A percentile compares a stretch with the other conserved stretches of the same genome.
These are phyloP conservation scores for Pseudocercospora eumusae DNA, from an alignment of 2,329 filamentous ascomycete genomes.

Conservation along the genomic window DNA sequence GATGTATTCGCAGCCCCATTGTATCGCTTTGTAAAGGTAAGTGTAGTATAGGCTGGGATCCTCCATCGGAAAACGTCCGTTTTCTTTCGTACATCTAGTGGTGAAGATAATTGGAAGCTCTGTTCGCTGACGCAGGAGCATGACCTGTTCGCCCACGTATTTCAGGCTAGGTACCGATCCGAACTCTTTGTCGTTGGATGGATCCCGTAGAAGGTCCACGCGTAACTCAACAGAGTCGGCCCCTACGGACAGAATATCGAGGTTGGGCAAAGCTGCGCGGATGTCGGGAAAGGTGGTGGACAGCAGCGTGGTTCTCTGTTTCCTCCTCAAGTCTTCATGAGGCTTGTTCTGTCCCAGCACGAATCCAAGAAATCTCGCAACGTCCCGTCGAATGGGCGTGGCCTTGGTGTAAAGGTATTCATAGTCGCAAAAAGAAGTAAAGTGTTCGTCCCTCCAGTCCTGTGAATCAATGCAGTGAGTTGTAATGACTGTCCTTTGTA, in stretches of 20 bases:
- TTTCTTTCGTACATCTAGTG: constrained; percentile 77
- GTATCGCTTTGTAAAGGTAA: constrained; percentile 79
- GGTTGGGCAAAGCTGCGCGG: constrained; percentile 75
- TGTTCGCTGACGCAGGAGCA: constrained; percentile 78
- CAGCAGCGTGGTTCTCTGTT: constrained; percentile 78
- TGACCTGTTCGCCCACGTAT: constrained; percentile 84
- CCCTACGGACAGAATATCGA: constrained; percentile 84
- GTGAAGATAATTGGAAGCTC: constrained; percentile 91
- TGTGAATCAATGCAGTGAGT: constrained; percentile 72
- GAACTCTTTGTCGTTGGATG: constrained; percentile 62
- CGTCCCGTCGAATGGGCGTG: constrained; percentile 71
- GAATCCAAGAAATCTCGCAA: constrained; percentile 77
- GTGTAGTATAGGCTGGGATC: constrained; percentile 72
- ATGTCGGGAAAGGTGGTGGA: constrained; percentile 89
- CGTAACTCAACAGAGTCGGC: constrained; percentile 83
- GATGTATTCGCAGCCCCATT: constrained; percentile 88
- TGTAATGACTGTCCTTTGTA: constrained; percentile 69
- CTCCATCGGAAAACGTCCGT: constrained; percentile 82
- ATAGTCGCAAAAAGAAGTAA: constrained; percentile 73
- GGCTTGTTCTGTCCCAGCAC: constrained; percentile 76
- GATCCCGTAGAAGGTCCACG: constrained; percentile 77
- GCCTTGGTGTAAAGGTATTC: constrained; percentile 79
- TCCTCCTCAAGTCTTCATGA: constrained; percentile 74
- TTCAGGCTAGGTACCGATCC: constrained; percentile 72
- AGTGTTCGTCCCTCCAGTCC: constrained; percentile 57